A percentile compares a stretch with the other conserved stretches of the same genome.
phyloP scores from a whole-genome alignment of 2,329 filamentous ascomycete genomes.

The Zarea fungicola region DNA sequence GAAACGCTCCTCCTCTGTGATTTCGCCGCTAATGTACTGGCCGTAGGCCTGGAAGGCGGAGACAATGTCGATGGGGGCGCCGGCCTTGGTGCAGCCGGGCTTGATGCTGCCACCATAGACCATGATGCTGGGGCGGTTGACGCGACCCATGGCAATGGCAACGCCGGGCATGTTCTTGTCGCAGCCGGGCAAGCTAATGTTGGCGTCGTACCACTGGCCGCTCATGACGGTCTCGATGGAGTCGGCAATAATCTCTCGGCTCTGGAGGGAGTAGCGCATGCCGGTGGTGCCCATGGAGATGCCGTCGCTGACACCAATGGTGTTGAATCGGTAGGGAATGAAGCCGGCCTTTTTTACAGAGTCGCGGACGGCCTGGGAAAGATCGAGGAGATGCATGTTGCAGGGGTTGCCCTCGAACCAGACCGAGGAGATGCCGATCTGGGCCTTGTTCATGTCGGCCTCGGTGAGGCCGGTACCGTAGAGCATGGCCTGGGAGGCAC shows the following conservation, averaged over 20 bases:
- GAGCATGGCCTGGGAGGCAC: slow-evolving; percentile 97
- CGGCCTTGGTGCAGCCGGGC: slow-evolving; percentile 75
- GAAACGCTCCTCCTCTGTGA: slow-evolving; percentile 84
- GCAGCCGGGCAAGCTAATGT: slow-evolving; percentile 93
- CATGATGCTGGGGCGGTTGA: slow-evolving; percentile 94
- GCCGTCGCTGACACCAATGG: slow-evolving; percentile 92
- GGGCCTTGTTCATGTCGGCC: slow-evolving; percentile 88
- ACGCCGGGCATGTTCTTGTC: slow-evolving; percentile 99
- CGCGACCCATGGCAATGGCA: slow-evolving; percentile 85
- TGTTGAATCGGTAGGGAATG: slow-evolving; percentile 97
- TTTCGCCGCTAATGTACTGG: slow-evolving; percentile 86
- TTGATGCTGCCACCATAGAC: slow-evolving; percentile 94
- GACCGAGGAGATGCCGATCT: slow-evolving; percentile 95
- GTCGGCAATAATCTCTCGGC: slow-evolving; percentile 93
- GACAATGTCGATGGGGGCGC: slow-evolving; percentile 83
- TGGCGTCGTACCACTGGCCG: slow-evolving; percentile 97
- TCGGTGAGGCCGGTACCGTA: slow-evolving; percentile 89
- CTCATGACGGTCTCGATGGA: slow-evolving; percentile 99
- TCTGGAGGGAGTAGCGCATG: slow-evolving; percentile 94
- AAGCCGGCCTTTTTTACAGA: slow-evolving; percentile 66
- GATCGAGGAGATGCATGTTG: slow-evolving; percentile 96
- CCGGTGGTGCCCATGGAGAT: slow-evolving; percentile 98
- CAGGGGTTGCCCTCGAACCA: slow-evolving; percentile 99
- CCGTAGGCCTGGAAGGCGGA: slow-evolving; percentile 98
- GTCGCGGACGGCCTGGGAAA: slow-evolving; percentile 68